Conservation (phyloP, 441 rosid genomes). For the Aquilaria agallochum region DNA sequence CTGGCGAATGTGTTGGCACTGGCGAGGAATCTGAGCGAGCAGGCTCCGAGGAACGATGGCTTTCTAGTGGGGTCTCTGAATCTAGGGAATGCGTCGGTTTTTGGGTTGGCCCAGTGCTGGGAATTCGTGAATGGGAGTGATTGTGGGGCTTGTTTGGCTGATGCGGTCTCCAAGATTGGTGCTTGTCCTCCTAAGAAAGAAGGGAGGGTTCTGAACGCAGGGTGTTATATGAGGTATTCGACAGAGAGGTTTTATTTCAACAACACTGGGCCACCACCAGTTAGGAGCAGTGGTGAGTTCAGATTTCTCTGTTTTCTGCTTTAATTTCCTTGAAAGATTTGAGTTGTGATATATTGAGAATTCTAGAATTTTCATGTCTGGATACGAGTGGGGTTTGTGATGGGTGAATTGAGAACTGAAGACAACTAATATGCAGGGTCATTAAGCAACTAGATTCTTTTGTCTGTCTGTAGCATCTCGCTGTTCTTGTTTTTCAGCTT, state of each 20-base stretch:
- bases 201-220: constrained; percentile 72
- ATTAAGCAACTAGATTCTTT: background rate
- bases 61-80: constrained; percentile 56
- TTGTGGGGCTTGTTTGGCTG: constrained; percentile 53
- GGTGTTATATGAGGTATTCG: constrained; percentile 80
- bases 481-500: background rate
- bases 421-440: background rate
- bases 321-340: background rate
- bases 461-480: background rate
- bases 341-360: background rate
- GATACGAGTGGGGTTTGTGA: background rate
- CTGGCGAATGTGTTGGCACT: constrained; percentile 37
- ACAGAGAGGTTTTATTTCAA: constrained; percentile 49
- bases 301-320: constrained; percentile 1
- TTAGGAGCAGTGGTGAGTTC: constrained; percentile 33
- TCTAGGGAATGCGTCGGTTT: constrained; percentile 54
- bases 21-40: constrained; percentile 52
- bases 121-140: constrained; percentile 38
- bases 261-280: constrained; percentile 34
- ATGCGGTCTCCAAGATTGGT: constrained; percentile 36
- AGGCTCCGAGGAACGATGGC: constrained; percentile 47
- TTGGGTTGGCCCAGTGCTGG: constrained; percentile 96
- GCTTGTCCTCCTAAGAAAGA: constrained; percentile 56
- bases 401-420: too few relatives aligned
- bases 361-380: background rate